Conservation (phyloP, 495 filamentous ascomycete species). For the Sporormia fimetaria region DNA sequence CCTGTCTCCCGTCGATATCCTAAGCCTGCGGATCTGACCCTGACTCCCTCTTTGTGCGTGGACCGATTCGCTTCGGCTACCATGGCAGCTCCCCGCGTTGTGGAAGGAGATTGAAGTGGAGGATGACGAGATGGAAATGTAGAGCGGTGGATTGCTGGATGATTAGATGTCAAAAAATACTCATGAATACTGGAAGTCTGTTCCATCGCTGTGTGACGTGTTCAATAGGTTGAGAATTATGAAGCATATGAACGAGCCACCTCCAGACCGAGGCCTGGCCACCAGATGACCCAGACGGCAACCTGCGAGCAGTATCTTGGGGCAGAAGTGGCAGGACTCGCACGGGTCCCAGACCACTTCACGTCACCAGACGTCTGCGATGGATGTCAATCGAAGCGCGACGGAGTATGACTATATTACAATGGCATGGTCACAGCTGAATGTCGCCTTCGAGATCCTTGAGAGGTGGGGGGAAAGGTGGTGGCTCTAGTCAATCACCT, state of each 20-base stretch:
- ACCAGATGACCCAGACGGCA: not conserved
- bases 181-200: too few relatives aligned
- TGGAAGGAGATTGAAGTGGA: conserved; percentile 1
- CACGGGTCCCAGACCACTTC: too few relatives aligned
- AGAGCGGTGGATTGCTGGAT: not conserved
- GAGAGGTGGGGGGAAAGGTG: too few relatives aligned
- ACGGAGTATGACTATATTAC: too few relatives aligned
- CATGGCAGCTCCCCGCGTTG: not conserved
- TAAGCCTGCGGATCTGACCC: not conserved
- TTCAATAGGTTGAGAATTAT: not conserved
- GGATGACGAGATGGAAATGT: not conserved
- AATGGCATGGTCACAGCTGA: too few relatives aligned
- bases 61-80: conserved; percentile 2
- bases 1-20: not conserved
- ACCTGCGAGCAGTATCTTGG: not conserved
- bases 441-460: too few relatives aligned
- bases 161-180: too few relatives aligned
- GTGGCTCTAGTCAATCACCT: too few relatives aligned
- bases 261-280: not conserved
- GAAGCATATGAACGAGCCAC: not conserved
- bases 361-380: too few relatives aligned
- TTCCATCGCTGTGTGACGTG: too few relatives aligned
- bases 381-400: too few relatives aligned
- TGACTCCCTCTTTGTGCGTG: not conserved
- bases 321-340: too few relatives aligned